Evolutionary conservation across 768 basidiomycete genomes (phyloP).

Genomic region (Sutorius australiensis): DNA sequence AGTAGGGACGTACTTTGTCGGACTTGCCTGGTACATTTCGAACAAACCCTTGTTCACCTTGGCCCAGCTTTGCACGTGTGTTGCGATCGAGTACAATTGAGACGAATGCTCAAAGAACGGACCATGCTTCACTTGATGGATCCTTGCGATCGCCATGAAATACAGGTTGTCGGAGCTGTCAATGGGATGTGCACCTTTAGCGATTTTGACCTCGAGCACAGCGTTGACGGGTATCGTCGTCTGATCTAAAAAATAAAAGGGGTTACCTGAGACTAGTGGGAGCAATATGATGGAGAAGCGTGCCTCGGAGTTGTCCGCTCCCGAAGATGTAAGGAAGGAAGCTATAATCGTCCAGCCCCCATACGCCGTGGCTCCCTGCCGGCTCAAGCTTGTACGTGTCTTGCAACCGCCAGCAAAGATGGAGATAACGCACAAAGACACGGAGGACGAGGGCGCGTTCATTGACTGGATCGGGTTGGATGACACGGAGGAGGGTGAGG

Average conservation of each 20-base stretch:
- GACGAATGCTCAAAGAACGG: constrained; percentile 94
- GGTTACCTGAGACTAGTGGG: constrained; percentile 2
- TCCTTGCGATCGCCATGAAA: constrained; percentile 72
- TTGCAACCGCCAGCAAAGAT: constrained; percentile 81
- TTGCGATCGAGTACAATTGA: constrained; percentile 81
- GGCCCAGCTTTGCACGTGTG: constrained; percentile 83
- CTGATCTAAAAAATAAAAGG: constrained; percentile 45
- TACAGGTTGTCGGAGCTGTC: constrained; percentile 62
- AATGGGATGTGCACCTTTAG: constrained; percentile 17
- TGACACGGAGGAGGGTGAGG: constrained; percentile 65
- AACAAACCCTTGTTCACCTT: constrained; percentile 89
- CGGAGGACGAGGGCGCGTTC: constrained; percentile 57
- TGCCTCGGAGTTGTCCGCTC: constrained; percentile 82
- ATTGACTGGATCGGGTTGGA: constrained; percentile 53
- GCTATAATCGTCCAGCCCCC: constrained; percentile 92
- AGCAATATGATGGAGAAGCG: constrained; percentile 6
- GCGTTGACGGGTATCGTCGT: constrained; percentile 59
- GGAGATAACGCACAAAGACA: constrained; percentile 76
- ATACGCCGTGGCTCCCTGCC: constrained; percentile 96
- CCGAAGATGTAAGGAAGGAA: constrained; percentile 92
- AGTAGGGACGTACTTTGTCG: not conserved
- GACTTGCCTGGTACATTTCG: constrained; percentile 87
- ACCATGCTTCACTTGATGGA: constrained; percentile 76
- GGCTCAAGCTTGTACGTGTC: constrained; percentile 89
- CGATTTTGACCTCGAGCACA: constrained; percentile 52